A percentile compares a stretch with the other conserved stretches of the same genome.
Conservation (phyloP, 2,329 filamentous ascomycete genomes). For the Tolypocladium endophyticum region DNA sequence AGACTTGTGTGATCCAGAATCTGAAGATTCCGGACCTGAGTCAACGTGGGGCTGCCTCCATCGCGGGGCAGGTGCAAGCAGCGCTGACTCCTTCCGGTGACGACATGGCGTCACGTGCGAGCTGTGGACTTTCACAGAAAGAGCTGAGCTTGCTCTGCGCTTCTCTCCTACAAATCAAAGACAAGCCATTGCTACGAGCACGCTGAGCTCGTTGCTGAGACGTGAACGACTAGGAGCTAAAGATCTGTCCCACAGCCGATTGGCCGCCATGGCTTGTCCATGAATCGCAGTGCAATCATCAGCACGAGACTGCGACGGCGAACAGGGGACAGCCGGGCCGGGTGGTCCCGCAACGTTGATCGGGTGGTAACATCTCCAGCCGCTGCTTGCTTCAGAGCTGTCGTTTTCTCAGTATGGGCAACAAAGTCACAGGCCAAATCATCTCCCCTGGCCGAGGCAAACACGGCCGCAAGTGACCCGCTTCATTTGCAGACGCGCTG, state of each 20-base stretch:
- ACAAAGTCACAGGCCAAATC: not conserved
- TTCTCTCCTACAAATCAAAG: not conserved
- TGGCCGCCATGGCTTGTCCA: not conserved
- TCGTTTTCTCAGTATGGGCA: not conserved
- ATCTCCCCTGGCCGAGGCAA: not conserved
- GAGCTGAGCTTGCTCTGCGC: not conserved
- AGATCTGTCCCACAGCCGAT: not conserved
- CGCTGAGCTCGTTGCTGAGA: not conserved
- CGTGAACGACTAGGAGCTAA: not conserved
- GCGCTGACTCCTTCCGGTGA: not conserved
- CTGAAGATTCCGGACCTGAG: not conserved
- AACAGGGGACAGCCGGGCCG: not conserved
- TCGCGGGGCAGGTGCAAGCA: constrained; percentile 4
- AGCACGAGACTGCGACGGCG: not conserved
- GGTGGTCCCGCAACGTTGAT: not conserved
- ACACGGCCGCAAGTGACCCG: not conserved
- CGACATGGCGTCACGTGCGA: constrained; percentile 6
- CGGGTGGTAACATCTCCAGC: not conserved
- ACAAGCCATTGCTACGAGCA: too few relatives aligned
- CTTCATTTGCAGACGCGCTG: not conserved
- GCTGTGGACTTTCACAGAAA: not conserved
- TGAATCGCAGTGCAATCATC: not conserved
- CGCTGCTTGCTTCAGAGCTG: not conserved
- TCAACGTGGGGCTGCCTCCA: constrained; percentile 5
- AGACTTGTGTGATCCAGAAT: not conserved